Evolutionary conservation across 306 rosid genomes (phyloP).

Genomic region (Casuarina glauca): DNA sequence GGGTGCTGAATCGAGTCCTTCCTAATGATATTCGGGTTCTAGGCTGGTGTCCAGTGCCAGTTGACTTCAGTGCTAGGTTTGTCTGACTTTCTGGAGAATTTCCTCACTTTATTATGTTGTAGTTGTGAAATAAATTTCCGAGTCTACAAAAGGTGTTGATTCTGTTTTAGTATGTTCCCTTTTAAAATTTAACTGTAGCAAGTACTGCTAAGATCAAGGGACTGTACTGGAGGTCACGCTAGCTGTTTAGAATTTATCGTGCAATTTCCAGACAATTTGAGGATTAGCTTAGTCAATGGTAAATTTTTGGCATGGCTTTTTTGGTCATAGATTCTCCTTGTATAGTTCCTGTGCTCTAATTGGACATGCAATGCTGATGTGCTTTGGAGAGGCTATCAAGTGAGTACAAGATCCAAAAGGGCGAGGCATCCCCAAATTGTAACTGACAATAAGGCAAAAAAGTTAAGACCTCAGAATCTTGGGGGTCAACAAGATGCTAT

Average conservation of each 20-base stretch:
- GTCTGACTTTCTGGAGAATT: constrained; percentile 31
- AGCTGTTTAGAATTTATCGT: background rate
- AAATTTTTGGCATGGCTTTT: background rate
- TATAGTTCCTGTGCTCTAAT: background rate
- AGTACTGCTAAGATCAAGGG: background rate
- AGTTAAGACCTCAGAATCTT: background rate
- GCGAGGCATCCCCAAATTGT: background rate
- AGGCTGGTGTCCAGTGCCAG: constrained; percentile 85
- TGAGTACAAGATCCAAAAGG: background rate
- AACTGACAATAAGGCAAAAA: background rate
- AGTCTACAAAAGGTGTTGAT: background rate
- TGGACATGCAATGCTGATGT: background rate
- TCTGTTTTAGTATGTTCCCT: background rate
- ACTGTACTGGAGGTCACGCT: background rate
- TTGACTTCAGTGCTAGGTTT: constrained; percentile 91
- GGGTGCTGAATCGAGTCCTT: constrained; percentile 84
- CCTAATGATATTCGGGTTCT: constrained; percentile 80
- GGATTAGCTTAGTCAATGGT: background rate
- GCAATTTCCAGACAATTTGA: background rate
- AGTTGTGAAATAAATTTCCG: constrained; percentile 16
- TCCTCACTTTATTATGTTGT: constrained; percentile 21
- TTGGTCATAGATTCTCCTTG: background rate
- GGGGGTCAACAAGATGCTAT: background rate
- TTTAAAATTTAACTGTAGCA: constrained; percentile 4
- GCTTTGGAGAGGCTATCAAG: background rate